Conservation (phyloP, 164 flowering plant species). For the Tinospora cordifolia region DNA sequence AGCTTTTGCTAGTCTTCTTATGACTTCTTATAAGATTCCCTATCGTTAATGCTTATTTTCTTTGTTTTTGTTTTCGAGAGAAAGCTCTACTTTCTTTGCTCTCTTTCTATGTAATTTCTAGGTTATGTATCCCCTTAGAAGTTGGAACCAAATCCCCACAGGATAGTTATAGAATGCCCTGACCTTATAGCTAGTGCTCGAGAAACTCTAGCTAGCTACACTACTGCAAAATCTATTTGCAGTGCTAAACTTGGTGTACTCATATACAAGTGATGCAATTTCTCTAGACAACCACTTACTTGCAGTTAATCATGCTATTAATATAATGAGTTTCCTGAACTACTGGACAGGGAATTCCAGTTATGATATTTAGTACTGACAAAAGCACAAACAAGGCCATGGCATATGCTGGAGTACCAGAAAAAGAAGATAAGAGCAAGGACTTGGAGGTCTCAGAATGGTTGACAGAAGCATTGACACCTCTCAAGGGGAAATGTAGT, state of each 20-base stretch:
- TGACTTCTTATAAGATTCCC: not conserved
- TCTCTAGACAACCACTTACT: not conserved
- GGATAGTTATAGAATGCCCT: not conserved
- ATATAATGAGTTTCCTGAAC: constrained; percentile 5
- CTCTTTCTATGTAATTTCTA: not conserved
- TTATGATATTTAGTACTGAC: constrained; percentile 78
- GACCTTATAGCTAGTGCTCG: not conserved
- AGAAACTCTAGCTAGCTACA: not conserved
- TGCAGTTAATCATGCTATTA: not conserved
- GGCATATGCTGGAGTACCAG: constrained; percentile 85
- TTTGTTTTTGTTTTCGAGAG: too few species aligned
- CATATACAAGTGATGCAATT: not conserved
- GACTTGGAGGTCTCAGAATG: constrained; percentile 70
- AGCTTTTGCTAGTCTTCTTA: constrained; percentile 3
- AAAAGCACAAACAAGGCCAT: constrained; percentile 71
- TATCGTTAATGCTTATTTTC: not conserved
- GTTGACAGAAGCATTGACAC: constrained; percentile 62
- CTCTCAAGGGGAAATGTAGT: constrained; percentile 81
- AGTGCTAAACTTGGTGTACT: not conserved
- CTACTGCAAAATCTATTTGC: not conserved
- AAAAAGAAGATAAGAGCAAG: constrained; percentile 36
- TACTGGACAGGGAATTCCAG: constrained; percentile 58
- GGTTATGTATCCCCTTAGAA: not conserved
- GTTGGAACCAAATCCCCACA: not conserved
- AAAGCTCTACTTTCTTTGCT: too few species aligned